Conservation (phyloP, 1,139 yeast genomes). For the Chernovozyma aurita region DNA sequence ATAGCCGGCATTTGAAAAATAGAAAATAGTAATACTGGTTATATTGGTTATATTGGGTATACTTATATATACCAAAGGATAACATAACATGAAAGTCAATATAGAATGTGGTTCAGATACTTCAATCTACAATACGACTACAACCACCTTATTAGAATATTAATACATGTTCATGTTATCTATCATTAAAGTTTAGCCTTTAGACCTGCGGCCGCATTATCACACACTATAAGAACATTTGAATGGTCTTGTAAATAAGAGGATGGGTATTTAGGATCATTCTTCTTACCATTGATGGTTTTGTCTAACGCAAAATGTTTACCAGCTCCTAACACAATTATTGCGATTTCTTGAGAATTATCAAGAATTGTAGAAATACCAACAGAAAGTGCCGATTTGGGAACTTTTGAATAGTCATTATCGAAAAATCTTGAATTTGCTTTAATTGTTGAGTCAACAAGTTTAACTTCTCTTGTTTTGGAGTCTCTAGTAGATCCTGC, state of each 20-base stretch:
- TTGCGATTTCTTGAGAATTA: constrained; percentile 49
- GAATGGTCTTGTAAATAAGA: constrained; percentile 44
- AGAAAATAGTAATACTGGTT: not conserved
- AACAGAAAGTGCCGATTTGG: constrained; percentile 51
- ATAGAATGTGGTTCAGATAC: too few species aligned
- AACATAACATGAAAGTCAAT: too few species aligned
- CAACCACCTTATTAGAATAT: too few species aligned
- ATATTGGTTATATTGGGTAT: too few species aligned
- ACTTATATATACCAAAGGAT: too few species aligned
- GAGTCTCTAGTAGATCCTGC: constrained; percentile 49
- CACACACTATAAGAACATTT: constrained; percentile 44
- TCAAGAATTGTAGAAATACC: constrained; percentile 62
- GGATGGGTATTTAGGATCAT: constrained; percentile 39
- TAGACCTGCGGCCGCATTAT: constrained; percentile 41
- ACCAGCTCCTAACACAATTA: constrained; percentile 44
- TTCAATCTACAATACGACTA: too few species aligned
- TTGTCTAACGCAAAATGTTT: constrained; percentile 43
- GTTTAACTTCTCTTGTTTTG: constrained; percentile 44
- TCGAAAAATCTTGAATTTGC: constrained; percentile 57
- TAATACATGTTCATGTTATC: too few species aligned
- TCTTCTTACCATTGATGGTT: constrained; percentile 34
- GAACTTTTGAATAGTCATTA: constrained; percentile 46
- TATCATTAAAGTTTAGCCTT: constrained; percentile 24
- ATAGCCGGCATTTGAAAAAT: not conserved
- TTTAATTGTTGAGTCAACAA: constrained; percentile 49